phyloP scores from a whole-genome alignment of 2,329 filamentous ascomycete genomes.

The Trichoderma afroharzianum region DNA sequence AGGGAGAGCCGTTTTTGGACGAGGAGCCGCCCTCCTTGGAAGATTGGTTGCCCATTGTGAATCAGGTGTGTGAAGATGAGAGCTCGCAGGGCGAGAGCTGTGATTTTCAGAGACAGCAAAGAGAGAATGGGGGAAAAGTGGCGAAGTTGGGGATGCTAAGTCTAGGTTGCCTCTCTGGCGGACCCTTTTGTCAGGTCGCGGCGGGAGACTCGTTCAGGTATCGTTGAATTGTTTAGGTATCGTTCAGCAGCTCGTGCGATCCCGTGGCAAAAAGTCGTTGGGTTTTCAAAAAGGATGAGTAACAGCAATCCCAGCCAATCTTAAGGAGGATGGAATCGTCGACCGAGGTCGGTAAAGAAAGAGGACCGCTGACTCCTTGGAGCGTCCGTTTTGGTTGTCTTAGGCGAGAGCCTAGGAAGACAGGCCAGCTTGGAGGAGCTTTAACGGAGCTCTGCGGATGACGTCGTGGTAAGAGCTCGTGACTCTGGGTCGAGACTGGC shows the following conservation, averaged over 20 bases:
- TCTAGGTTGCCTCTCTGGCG: constrained; percentile 22
- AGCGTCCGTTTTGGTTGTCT: constrained; percentile 48
- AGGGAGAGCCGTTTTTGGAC: constrained; percentile 44
- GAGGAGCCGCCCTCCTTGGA: constrained; percentile 56
- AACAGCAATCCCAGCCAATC: constrained; percentile 22
- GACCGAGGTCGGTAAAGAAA: constrained; percentile 48
- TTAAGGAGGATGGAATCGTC: constrained; percentile 53
- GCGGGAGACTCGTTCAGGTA: background rate
- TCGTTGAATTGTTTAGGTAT: background rate
- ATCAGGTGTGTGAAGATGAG: constrained; percentile 10
- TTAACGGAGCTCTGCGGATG: constrained; percentile 21
- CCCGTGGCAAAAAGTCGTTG: constrained; percentile 1
- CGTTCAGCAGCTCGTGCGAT: background rate
- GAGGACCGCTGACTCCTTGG: constrained; percentile 44
- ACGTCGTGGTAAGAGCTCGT: constrained; percentile 20
- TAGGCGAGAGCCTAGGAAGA: constrained; percentile 28
- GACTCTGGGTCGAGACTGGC: constrained; percentile 19
- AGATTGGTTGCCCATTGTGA: constrained; percentile 69
- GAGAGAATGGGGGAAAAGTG: constrained; percentile 15
- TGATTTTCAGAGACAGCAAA: background rate
- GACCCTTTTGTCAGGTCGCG: constrained; percentile 19
- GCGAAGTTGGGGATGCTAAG: constrained; percentile 19
- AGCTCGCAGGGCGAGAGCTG: background rate
- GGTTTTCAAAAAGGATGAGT: background rate
- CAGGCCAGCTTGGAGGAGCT: constrained; percentile 24